Conservation (phyloP, 768 basidiomycete genomes). For the Russula vinacea region DNA sequence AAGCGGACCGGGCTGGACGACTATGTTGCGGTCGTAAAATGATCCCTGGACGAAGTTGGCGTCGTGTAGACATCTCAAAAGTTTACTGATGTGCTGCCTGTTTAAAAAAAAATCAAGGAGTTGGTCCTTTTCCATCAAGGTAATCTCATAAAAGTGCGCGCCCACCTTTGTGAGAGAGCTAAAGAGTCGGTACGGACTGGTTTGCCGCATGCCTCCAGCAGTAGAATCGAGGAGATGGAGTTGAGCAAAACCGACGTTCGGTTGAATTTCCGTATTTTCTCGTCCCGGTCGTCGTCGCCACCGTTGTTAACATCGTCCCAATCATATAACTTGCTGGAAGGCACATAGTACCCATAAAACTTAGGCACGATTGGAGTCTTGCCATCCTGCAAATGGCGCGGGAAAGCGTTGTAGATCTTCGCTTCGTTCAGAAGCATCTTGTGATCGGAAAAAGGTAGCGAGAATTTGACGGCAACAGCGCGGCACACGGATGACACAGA, state of each 20-base stretch:
- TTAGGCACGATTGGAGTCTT: slow-evolving; percentile 57
- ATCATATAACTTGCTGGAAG: slow-evolving; percentile 26
- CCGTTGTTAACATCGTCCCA: not conserved
- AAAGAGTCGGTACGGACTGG: slow-evolving; percentile 36
- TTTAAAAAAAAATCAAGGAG: not conserved
- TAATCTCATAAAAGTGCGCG: not conserved
- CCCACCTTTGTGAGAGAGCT: slow-evolving; percentile 19
- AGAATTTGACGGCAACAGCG: slow-evolving; percentile 34
- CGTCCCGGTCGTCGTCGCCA: not conserved
- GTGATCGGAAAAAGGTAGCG: not conserved
- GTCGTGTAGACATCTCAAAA: slow-evolving; percentile 43
- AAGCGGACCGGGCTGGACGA: slow-evolving; percentile 45
- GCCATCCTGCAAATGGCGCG: slow-evolving; percentile 46
- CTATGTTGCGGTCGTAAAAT: slow-evolving; percentile 43
- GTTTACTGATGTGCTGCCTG: slow-evolving; percentile 34
- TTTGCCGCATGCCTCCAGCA: slow-evolving; percentile 49
- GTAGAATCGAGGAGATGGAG: slow-evolving; percentile 41
- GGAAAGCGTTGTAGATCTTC: slow-evolving; percentile 45
- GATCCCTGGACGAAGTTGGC: slow-evolving; percentile 44
- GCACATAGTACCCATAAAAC: slow-evolving; percentile 60
- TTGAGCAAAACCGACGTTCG: not conserved
- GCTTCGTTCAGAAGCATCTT: slow-evolving; percentile 40
- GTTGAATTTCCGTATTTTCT: too few relatives aligned
- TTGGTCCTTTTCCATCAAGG: not conserved
- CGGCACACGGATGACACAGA: slow-evolving; percentile 28